Percentiles rank a stretch among this genome's conserved stretches.
phyloP scores from a whole-genome alignment of 345 rosid species.

The Populus nigra region DNA sequence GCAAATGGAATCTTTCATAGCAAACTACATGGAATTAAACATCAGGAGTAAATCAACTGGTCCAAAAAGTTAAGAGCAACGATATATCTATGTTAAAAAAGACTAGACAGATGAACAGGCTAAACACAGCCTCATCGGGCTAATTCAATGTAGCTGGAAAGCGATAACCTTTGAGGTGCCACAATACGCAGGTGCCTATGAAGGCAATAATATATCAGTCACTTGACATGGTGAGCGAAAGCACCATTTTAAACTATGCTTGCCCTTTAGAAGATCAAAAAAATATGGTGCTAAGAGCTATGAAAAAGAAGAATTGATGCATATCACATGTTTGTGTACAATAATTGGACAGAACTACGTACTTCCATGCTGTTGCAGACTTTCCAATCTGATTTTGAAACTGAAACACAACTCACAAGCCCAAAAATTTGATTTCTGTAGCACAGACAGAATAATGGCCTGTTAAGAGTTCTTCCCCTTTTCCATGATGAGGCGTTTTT shows the following conservation, averaged over 20 bases:
- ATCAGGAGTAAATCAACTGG: background rate
- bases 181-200: background rate
- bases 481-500: background rate
- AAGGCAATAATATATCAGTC: background rate
- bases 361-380: background rate
- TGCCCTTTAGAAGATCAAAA: background rate
- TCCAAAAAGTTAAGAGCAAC: background rate
- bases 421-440: background rate
- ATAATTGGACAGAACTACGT: conserved; percentile 5
- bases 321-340: background rate
- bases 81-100: background rate
- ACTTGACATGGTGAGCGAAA: background rate
- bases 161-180: background rate
- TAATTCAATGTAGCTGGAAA: background rate
- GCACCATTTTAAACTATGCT: background rate
- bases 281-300: background rate
- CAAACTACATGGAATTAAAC: background rate
- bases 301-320: background rate
- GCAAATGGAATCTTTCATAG: background rate
- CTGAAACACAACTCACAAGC: background rate
- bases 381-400: background rate
- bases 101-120: background rate
- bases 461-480: background rate
- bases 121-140: background rate
- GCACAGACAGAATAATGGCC: background rate